Percentiles rank a stretch among this genome's conserved stretches.
Evolutionary conservation across 1,284 basidiomycete genomes (phyloP).

Genomic region (Cutaneotrichosporon mucoides): DNA sequence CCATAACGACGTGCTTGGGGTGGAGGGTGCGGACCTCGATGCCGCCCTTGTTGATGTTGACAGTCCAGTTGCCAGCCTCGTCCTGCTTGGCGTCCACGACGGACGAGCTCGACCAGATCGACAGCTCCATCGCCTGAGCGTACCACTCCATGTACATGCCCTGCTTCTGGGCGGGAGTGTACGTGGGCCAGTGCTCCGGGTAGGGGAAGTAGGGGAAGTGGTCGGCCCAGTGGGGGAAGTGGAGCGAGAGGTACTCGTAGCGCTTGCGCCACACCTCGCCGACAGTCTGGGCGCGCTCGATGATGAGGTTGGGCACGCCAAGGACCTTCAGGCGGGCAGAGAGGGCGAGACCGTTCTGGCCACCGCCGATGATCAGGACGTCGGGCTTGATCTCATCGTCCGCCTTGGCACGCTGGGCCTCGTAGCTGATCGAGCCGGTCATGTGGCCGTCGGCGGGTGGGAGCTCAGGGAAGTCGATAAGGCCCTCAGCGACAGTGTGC

Average conservation of each 20-base stretch:
- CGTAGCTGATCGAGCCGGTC: constrained; percentile 19
- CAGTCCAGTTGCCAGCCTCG: constrained; percentile 54
- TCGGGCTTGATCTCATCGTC: constrained; percentile 43
- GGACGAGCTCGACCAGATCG: constrained; percentile 49
- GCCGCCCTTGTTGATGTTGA: constrained; percentile 51
- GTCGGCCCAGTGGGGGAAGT: constrained; percentile 57
- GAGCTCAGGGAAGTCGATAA: constrained; percentile 53
- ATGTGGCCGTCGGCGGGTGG: constrained; percentile 26
- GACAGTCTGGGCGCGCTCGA: constrained; percentile 45
- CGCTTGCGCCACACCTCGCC: constrained; percentile 52
- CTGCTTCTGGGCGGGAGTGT: constrained; percentile 54
- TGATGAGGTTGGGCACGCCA: constrained; percentile 43
- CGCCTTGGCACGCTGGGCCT: constrained; percentile 15
- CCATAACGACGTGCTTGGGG: constrained; percentile 46
- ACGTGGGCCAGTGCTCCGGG: constrained; percentile 58
- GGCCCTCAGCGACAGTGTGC: constrained; percentile 57
- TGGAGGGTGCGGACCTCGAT: constrained; percentile 52
- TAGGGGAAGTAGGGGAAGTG: constrained; percentile 53
- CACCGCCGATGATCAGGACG: constrained; percentile 53
- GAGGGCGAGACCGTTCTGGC: constrained; percentile 47
- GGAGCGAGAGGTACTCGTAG: constrained; percentile 61
- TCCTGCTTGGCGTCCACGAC: constrained; percentile 52
- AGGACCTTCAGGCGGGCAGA: constrained; percentile 49
- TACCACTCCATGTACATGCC: constrained; percentile 39
- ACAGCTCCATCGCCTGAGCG: constrained; percentile 35